Evolutionary conservation across 1,284 basidiomycete genomes (phyloP), one percentile per base, ranked within the genome.

Genomic region (Cystobasidiaceae sp.): DNA sequence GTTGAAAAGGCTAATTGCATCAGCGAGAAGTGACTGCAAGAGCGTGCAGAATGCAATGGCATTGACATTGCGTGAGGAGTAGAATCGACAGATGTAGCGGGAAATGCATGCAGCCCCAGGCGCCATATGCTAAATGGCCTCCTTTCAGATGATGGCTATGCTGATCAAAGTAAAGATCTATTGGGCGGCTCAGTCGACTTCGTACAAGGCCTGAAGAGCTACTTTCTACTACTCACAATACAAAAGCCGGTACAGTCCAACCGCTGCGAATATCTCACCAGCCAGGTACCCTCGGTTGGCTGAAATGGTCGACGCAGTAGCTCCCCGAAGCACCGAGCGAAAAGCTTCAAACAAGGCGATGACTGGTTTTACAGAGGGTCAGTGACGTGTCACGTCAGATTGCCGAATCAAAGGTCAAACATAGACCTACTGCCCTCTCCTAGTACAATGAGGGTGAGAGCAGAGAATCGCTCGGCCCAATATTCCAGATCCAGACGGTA

Each of bases 381-480:
- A n/a, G n/a, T n/a, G n/a, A n/a, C n/a, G n/a, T n/a, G n/a, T n/a
- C n/a, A n/a, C n/a, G n/a, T n/a, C n/a, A n/a, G n/a, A n/a, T n/a
- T n/a, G n/a, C n/a, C n/a, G n/a, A n/a, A n/a, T n/a, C n/a, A n/a
- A n/a, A 46, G 34, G 19, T 19, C 21, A 1, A 13, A 7, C 27
- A n/a, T n/a, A n/a, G 7, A 54, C 39, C 39, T 56, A 56, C 45
- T 50, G 17, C 60, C 60, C 41, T 62, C 60, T 8, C 60, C 60
- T 50, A 62, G 25, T 2, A 62, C 50, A 19, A 62, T 50, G 4
- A 62, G 50, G n/a, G 60, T 62, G 3, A 62, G 41, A 21, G 60
- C 60, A 1, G 60, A 48, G 30, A 62, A 62, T 23, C 60, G 60
- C 27, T 62, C 60, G 15, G 60, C 48, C 60, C 60, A 62, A 30